Base-by-base conservation (phyloP, 805 yeast species). In the Debaryomyces maramus region DNA sequence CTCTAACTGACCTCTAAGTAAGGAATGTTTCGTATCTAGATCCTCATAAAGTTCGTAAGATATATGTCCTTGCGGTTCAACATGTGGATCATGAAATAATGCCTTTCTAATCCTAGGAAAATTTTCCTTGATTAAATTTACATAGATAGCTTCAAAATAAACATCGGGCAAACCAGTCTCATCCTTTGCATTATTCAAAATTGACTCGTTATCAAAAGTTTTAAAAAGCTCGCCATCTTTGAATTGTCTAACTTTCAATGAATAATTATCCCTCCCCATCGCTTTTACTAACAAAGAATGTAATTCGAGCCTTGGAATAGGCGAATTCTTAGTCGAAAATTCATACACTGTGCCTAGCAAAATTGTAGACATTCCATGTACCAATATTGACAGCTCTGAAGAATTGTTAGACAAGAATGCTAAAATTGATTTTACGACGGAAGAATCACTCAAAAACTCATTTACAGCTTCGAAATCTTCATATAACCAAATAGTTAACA, bases 121-220 rank as follows among this genome's bases (percentile, higher is more conserved):
- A 51, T 88, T 85, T 2, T 85, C 93, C 45, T 80, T 81, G 31
- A 93, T 65, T 37, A 89, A 64, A 3, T 65, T 67, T 3, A 86
- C 80, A 56, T 88, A 88, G 2, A 72, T 62, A 0, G 75, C 56
- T 42, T 82, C 83, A 54, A 93, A 84, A 52, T 76, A 88, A 1
- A 91, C 85, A 42, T 80, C 78, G 0, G 98, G 99, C 30, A 91
- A 72, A 1, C 99, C 99, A 1, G 95, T 81, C 2, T 80, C 83
- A 56, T 88, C 96, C 46, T 77, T 74, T 3, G 70, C 69, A 2
- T 82, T 77, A 13, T 70, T 66, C 17, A 77, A 59, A 19, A 78
- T 65, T 16, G 68, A 65, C 1, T 72, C 73, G 3, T 71, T 74
- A n/a, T 75, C 79, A 46, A 77, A 84, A 39, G 77, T 74, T 7